Percentiles rank a stretch among this genome's conserved stretches.
Conservation (phyloP, 202 grass and related monocot species). For the Setaria italica region DNA sequence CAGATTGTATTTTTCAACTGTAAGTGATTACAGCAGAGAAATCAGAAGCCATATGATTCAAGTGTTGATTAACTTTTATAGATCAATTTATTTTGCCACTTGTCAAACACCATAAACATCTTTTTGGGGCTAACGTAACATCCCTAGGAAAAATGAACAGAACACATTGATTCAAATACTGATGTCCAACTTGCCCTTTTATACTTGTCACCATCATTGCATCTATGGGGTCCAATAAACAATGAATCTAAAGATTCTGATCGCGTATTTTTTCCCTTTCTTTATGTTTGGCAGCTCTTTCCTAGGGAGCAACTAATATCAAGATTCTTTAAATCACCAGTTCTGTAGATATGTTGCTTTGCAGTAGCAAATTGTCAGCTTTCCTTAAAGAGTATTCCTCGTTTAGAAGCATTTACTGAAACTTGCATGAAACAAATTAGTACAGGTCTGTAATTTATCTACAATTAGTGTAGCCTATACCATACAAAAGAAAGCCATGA, state of each 20-base stretch:
- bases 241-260: conserved; percentile 13
- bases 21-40: background rate
- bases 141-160: conserved; percentile 24
- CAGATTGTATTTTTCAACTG: background rate
- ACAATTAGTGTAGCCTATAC: background rate
- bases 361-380: conserved; percentile 11
- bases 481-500: background rate
- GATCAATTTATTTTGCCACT: background rate
- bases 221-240: background rate
- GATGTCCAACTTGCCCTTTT: conserved; percentile 12
- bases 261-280: background rate
- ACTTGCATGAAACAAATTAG: background rate
- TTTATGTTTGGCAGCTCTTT: background rate
- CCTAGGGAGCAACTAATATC: background rate
- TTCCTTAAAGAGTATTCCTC: background rate
- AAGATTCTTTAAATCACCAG: background rate
- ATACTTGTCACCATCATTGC: conserved; percentile 8
- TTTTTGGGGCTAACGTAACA: background rate
- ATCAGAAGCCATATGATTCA: background rate
- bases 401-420: background rate
- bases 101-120: conserved; percentile 17
- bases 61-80: background rate
- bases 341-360: background rate
- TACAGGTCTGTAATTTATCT: background rate
- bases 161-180: background rate